Evolutionary conservation across 768 basidiomycete species (phyloP).

Genomic region (Lactifluus hygrophoroides): DNA sequence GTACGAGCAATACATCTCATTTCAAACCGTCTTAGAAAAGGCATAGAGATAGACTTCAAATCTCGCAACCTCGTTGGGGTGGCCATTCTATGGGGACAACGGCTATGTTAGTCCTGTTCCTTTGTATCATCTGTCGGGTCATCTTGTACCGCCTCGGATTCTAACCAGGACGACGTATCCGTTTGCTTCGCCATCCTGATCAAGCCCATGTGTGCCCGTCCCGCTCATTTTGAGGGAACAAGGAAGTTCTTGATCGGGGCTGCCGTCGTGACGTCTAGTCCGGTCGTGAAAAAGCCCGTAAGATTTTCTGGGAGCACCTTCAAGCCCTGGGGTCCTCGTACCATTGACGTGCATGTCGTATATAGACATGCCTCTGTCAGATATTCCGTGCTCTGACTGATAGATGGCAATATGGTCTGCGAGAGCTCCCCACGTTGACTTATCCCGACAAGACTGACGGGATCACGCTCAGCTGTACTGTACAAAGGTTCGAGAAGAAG

Average conservation of each 20-base stretch:
- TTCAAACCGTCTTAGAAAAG: conserved; percentile 39
- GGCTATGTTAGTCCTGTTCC: conserved; percentile 31
- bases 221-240: background rate
- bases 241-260: conserved; percentile 25
- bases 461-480: conserved; percentile 45
- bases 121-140: background rate
- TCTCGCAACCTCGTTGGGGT: conserved; percentile 41
- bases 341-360: conserved; percentile 37
- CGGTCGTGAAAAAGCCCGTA: conserved; percentile 40
- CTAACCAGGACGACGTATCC: conserved; percentile 37
- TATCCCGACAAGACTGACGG: conserved; percentile 37
- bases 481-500: conserved; percentile 37
- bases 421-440: conserved; percentile 33
- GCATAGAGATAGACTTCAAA: conserved; percentile 42
- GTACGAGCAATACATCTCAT: conserved; percentile 40
- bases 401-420: conserved; percentile 35
- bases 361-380: conserved; percentile 15
- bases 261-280: conserved; percentile 42
- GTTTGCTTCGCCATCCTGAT: conserved; percentile 34
- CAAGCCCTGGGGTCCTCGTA: conserved; percentile 43
- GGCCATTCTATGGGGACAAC: conserved; percentile 51
- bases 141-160: conserved; percentile 25
- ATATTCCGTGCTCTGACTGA: background rate
- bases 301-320: conserved; percentile 34
- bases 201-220: conserved; percentile 37